Base-by-base conservation (phyloP, 2,329 filamentous ascomycete species). In the Ramularia endophylla region DNA sequence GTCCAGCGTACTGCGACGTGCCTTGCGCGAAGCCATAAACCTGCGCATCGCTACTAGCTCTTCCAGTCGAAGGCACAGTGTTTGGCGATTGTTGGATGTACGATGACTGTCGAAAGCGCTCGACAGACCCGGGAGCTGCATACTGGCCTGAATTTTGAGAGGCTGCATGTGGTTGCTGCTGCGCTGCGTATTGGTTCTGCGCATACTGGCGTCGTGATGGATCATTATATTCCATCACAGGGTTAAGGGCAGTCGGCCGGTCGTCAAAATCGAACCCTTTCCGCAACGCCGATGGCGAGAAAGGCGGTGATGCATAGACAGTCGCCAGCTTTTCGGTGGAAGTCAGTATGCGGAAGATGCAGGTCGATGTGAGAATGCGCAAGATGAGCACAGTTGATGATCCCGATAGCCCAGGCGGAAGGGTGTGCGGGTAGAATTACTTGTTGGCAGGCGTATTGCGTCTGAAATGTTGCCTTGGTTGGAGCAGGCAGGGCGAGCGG, bases 1-100 rank as follows among this genome's bases (percentile, higher is more conserved):
- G 71, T 73, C 81, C 64, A 65, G 76, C 66, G 53, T 72, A 59
- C 63, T 74, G 66, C 69, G 75, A 74, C 13, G 32, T 22, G 58
- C 68, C 62, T 58, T 74, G 76, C 58, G 70, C 72, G 63, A 80
- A 78, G 50, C 62, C 63, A 57, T 71, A 72, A 52, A 65, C 58
- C 46, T 66, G 64, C 43, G 63, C 52, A 50, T 59, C 60, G 47
- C 60, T 59, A 36, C 52, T 52, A 44, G 61, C 60, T 55, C 64
- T 60, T 51, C 53, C 62, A 19, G 64, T 55, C 25, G 67, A 53
- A 38, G 66, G 55, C 35, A 65, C 61, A 20, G 66, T 63, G n/a
- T 63, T 63, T 29, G 69, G 63, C 47, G 66, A 65, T 46, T 65
- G 62, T 25, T 67, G 64, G 38, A 66, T 56, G 55, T 69, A 63